A percentile compares a stretch with the other conserved stretches of the same genome.
phyloP scores from a whole-genome alignment of 1,284 basidiomycete genomes.

The Cryptococcus sp. region DNA sequence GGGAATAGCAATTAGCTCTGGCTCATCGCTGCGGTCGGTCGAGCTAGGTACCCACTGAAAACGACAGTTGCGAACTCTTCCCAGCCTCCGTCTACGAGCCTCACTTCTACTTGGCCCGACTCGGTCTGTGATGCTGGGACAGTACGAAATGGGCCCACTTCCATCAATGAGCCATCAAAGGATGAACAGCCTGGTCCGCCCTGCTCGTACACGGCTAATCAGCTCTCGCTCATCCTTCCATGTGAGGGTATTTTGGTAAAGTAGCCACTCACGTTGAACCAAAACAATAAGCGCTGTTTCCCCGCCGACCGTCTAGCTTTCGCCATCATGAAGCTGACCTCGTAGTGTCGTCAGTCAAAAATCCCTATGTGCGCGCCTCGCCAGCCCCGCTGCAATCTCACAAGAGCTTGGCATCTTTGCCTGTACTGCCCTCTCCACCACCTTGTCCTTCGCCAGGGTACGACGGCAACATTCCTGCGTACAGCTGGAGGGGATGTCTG shows the following conservation, averaged over 20 bases:
- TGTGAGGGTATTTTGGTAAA: too few species aligned
- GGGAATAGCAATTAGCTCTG: background rate
- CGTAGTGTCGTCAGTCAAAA: background rate
- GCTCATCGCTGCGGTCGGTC: background rate
- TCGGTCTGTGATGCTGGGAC: conserved; percentile 50
- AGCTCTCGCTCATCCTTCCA: background rate
- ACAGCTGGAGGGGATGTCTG: conserved; percentile 71
- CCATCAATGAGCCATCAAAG: conserved; percentile 98
- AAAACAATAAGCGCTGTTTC: conserved; percentile 85
- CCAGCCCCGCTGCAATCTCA: conserved; percentile 29
- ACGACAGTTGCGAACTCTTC: conserved; percentile 98
- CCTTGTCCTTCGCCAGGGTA: conserved; percentile 63
- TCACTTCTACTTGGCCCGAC: conserved; percentile 70
- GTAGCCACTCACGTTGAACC: conserved; percentile 78
- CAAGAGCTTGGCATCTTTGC: conserved; percentile 52
- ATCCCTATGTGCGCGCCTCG: background rate
- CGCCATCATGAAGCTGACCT: conserved; percentile 76
- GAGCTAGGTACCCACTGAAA: conserved; percentile 65
- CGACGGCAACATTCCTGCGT: conserved; percentile 76
- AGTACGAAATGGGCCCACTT: conserved; percentile 86
- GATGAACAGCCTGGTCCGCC: conserved; percentile 95
- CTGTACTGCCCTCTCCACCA: conserved; percentile 46
- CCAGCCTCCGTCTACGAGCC: conserved; percentile 86
- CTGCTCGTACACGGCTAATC: conserved; percentile 51
- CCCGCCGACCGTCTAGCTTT: conserved; percentile 85